Base-by-base conservation (phyloP, 148 eudicot genomes). In the Diospyros lotus region DNA sequence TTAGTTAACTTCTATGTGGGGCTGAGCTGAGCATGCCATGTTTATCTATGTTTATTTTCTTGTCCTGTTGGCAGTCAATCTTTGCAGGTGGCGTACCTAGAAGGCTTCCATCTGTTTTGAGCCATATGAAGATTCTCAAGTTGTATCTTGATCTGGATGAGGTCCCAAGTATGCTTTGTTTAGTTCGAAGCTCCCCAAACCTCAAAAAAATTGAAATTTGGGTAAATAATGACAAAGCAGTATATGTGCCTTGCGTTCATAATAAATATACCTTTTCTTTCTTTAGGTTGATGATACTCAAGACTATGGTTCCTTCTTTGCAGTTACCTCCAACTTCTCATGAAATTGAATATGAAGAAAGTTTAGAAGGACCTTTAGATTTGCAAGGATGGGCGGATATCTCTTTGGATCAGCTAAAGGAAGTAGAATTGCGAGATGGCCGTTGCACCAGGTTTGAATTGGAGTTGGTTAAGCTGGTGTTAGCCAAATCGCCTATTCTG, bases 131-230 rank as follows among this genome's bases (percentile, higher is more conserved):
- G 10, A 5, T 15, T 63, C 68, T 74, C 41, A 15, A 60, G 13
- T 15, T 61, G n/a, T 0, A 12, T 74, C 64, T 74, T 10, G 44
- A 28, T 2, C 6, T 41, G 0, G 13, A 1, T 1, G 39, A 48
- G 70, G 70, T 41, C 77, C 41, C 61, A 0, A 6, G 12, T 18
- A 39, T 42, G 9, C 69, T 50, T 54, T 64, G 60, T 51, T 64
- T 74, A 54, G 52, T 74, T 42, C 64, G 68, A 74, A 74, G 77
- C 77, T 74, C 58, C 40, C 68, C 50, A 15, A 51, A 64, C 42
- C 52, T 74, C 39, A 28, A 15, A 64, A 50, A 61, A n/a, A 2
- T 61, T 64, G 5, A 1, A n/a, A 53, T 74, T 4, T 1, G 2
- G 67, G 76, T 41, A 53, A 64, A 14, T 17, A 9, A 15, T 3